Evolutionary conservation across 441 rosid species (phyloP).

Genomic region (Rhodomyrtus psidioides): DNA sequence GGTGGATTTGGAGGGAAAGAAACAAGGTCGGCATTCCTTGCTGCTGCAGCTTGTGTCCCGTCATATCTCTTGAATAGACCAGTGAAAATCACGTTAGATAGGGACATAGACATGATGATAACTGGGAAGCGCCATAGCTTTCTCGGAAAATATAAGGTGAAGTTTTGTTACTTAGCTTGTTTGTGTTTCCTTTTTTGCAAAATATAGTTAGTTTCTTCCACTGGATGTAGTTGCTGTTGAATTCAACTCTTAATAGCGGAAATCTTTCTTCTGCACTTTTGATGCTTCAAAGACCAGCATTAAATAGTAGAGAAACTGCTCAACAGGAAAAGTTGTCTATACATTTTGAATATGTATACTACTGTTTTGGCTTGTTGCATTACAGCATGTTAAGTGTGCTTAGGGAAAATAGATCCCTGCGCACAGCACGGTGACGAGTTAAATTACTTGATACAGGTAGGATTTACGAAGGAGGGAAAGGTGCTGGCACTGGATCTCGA

Average conservation of each 20-base stretch:
- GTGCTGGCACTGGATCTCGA: constrained; percentile 80
- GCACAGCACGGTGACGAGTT: neutral
- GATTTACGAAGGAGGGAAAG: constrained; percentile 76
- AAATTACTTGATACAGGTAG: constrained; percentile 47
- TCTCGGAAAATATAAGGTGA: constrained; percentile 88
- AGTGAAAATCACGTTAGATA: constrained; percentile 76
- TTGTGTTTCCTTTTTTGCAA: too few relatives aligned
- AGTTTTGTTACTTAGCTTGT: neutral
- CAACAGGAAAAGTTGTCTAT: too few relatives aligned
- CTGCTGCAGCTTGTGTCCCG: constrained; percentile 83
- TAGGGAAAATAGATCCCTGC: neutral
- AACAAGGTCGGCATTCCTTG: constrained; percentile 71
- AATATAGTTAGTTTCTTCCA: too few relatives aligned
- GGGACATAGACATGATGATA: constrained; percentile 89
- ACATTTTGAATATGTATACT: neutral
- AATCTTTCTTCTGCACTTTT: too few relatives aligned
- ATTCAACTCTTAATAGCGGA: too few relatives aligned
- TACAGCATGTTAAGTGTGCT: neutral
- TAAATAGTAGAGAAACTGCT: too few relatives aligned
- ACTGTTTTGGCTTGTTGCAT: neutral
- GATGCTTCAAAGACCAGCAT: too few relatives aligned
- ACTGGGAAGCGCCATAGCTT: constrained; percentile 96
- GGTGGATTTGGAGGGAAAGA: constrained; percentile 99
- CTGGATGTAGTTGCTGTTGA: too few relatives aligned
- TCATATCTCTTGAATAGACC: constrained; percentile 71